Evolutionary conservation across 1,284 basidiomycete species (phyloP).

Genomic region (Fomitopsis betulina): DNA sequence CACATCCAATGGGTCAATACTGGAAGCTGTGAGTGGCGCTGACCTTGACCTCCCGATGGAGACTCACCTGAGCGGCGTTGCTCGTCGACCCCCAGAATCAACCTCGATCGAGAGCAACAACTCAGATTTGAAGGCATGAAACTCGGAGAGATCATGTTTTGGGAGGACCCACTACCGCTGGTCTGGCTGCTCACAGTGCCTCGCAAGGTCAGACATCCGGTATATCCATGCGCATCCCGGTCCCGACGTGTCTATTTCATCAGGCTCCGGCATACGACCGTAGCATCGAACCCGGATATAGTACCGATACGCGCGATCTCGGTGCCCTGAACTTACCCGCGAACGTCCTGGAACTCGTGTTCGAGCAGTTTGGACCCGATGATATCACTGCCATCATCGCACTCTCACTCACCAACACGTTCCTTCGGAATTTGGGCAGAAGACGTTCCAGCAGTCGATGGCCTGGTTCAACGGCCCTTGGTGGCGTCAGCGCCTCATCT

Average conservation of each 20-base stretch:
- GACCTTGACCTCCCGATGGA: neutral
- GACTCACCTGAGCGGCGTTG: neutral
- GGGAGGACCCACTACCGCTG: neutral
- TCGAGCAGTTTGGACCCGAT: neutral
- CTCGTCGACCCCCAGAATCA: neutral
- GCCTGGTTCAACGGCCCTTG: neutral
- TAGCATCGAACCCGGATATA: neutral
- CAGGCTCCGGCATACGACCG: neutral
- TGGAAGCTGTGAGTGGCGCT: no score
- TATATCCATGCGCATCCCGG: neutral
- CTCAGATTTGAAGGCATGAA: neutral
- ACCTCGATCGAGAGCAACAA: neutral
- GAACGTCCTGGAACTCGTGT: slow-evolving; percentile 4
- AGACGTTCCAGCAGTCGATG: neutral
- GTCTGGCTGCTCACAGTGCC: no score
- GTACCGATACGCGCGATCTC: neutral
- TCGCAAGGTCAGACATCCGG: neutral
- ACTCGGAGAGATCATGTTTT: neutral
- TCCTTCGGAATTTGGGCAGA: slow-evolving; percentile 3
- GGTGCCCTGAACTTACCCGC: neutral
- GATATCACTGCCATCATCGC: neutral
- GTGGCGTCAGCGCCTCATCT: slow-evolving; percentile 9
- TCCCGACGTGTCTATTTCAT: neutral
- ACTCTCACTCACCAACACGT: slow-evolving; percentile 9
- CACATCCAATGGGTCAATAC: no score